phyloP scores from a whole-genome alignment of 1,284 basidiomycete genomes.

The Leccinum fallax region DNA sequence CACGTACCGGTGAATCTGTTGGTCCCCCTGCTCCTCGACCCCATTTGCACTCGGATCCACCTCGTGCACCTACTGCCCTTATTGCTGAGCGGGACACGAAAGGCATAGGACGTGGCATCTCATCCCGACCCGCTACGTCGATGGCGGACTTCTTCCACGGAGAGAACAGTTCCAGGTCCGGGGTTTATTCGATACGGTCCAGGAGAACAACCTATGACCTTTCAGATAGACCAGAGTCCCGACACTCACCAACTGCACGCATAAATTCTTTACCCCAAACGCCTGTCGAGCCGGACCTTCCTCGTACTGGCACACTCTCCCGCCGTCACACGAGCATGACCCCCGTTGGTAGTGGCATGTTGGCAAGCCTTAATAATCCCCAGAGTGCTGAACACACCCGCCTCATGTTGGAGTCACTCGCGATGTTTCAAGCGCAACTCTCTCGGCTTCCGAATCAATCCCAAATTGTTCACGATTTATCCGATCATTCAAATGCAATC shows the following conservation, averaged over 20 bases:
- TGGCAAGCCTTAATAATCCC: constrained; percentile 22
- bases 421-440: constrained; percentile 68
- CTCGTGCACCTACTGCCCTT: constrained; percentile 19
- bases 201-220: constrained; percentile 30
- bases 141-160: constrained; percentile 33
- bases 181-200: constrained; percentile 19
- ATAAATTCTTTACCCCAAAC: constrained; percentile 17
- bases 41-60: constrained; percentile 32
- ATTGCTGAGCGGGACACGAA: constrained; percentile 24
- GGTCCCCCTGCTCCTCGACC: constrained; percentile 27
- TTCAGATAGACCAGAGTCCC: constrained; percentile 26
- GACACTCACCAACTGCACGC: constrained; percentile 23
- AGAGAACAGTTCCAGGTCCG: constrained; percentile 17
- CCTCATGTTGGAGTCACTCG: constrained; percentile 67
- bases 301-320: constrained; percentile 13
- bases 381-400: constrained; percentile 59
- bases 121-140: constrained; percentile 36
- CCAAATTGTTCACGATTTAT: constrained; percentile 51
- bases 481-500: constrained; percentile 61
- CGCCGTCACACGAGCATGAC: constrained; percentile 25
- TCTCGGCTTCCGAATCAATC: constrained; percentile 50
- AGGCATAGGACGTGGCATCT: constrained; percentile 12
- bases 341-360: constrained; percentile 17
- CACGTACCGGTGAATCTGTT: constrained; percentile 16
- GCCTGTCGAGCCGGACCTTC: constrained; percentile 22